phyloP scores from a whole-genome alignment of 164 flowering plant species.

The Warburgia ugandensis region DNA sequence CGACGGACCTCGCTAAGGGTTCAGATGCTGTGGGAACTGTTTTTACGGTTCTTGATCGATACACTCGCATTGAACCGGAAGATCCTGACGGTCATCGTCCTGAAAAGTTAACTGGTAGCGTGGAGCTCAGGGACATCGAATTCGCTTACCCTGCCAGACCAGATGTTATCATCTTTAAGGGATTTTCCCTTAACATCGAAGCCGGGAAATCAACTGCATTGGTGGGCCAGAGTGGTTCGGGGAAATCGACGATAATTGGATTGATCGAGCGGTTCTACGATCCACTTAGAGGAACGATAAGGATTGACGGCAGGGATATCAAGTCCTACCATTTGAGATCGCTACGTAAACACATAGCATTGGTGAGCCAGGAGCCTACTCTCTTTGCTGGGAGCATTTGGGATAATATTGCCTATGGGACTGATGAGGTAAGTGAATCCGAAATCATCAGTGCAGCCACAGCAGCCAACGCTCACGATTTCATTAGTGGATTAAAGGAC shows the following conservation, averaged over 20 bases:
- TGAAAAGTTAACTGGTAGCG: conserved; percentile 32
- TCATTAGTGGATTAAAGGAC: conserved; percentile 29
- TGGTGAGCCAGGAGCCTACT: conserved; percentile 41
- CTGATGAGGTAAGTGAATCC: conserved; percentile 14
- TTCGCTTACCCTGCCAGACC: conserved; percentile 45
- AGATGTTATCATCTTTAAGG: conserved; percentile 26
- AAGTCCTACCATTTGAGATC: conserved; percentile 25
- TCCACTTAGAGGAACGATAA: conserved; percentile 26
- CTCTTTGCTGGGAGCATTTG: conserved; percentile 33
- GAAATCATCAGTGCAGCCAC: conserved; percentile 30
- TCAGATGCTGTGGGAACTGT: conserved; percentile 56
- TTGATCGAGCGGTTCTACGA: conserved; percentile 41
- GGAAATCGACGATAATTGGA: conserved; percentile 38
- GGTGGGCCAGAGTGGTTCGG: conserved; percentile 46
- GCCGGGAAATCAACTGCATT: conserved; percentile 42
- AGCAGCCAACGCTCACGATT: conserved; percentile 39
- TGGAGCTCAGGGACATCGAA: conserved; percentile 28
- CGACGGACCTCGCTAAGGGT: conserved; percentile 76
- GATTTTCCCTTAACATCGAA: conserved; percentile 29
- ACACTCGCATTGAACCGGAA: conserved; percentile 58
- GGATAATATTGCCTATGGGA: conserved; percentile 36
- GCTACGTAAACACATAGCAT: conserved; percentile 31
- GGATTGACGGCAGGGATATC: conserved; percentile 32
- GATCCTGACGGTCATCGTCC: conserved; percentile 51
- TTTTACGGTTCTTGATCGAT: conserved; percentile 60